Evolutionary conservation across 345 rosid species (phyloP), one percentile per base, ranked within the genome.

Genomic region (Eucalyptus microcorys): DNA sequence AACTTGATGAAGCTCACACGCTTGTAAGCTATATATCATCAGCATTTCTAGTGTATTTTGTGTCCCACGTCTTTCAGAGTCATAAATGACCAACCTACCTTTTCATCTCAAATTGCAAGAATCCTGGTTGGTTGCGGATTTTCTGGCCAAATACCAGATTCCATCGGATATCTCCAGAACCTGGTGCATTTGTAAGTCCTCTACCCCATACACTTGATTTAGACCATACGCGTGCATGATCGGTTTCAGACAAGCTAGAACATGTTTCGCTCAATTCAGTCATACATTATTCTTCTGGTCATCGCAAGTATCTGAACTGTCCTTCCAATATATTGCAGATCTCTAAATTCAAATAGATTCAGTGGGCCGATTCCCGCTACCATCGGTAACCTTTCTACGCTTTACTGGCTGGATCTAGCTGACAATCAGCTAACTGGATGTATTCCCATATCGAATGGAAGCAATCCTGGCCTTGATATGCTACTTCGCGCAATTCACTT

Each of bases 331-430:
- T 42, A 76, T 26, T 90, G 92, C 94, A 98, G 99, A 90, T 95
- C 99, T 61, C 91, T 97, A 57, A 97, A 96, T 91, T 94, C 93
- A 2, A 98, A 98, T 92, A 37, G 89, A 85, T 96, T 98, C 90
- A 93, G 61, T 83, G 99, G 99, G 84, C 7, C 11, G 49, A 95
- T 98, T 86, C 99, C 99, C 1, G 89, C 95, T 50, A 92, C 95
- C 87, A 93, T 98, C 43, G 99, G 99, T 40, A 93, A 86, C 45
- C 93, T 96, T 71, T 86, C 93, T 4, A 93, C 81, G 0, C 96
- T 98, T 26, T 93, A 94, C 90, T 98, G 96, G 99, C 85, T 98
- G 52, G 99, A 98, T 92, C 92, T 98, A 48, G 94, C 97, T 42
- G 97, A 96, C 89, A 98, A 98, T 92, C 91, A 90, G 90, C 94